Base-by-base conservation (phyloP, 1,284 basidiomycete genomes). In the Quambalaria eucalypti region DNA sequence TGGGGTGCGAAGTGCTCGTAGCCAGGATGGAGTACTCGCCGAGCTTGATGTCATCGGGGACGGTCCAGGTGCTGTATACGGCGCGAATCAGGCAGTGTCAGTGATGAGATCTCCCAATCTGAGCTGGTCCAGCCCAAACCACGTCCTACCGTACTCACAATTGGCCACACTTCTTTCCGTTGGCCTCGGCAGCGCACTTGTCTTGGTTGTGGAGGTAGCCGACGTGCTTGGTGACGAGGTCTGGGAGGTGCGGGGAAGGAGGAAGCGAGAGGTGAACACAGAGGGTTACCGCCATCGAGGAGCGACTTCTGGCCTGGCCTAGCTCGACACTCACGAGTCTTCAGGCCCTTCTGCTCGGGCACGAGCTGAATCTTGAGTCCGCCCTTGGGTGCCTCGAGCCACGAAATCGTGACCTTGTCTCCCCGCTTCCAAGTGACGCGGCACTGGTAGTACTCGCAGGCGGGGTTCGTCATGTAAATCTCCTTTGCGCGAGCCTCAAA, bases 401-500 rank as follows among this genome's bases (percentile, higher is more conserved):
- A 65, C 48, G 62, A 60, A 50, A 65, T 54, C 31, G 56, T 54
- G 28, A 54, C 51, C 9, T 29, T 26, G 9, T 58, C 19, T 26
- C 50, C 51, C 4, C 23, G 52, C 7, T 19, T 44, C 63, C 63
- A 65, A 25, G 51, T 52, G 8, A 62, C 61, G 40, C 55, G 28
- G 50, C 63, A 65, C 12, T 49, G 30, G 19, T 52, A 65, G 38
- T 44, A 44, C 23, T 50, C 54, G 40, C 63, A 65, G 0, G 58
- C 56, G 1, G 63, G 63, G 4, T 51, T 50, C 52, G 59, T 61
- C 28, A 65, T 60, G 50, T 62, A 65, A 16, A 65, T 40, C 2
- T 46, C 31, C 46, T 65, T 65, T n/a, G n/a, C n/a, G n/a, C n/a
- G n/a, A n/a, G n/a, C n/a, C n/a, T n/a, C n/a, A n/a, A n/a, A n/a